phyloP scores from a whole-genome alignment of 805 yeast genomes.

The Jamesozyma jinghongensis region DNA sequence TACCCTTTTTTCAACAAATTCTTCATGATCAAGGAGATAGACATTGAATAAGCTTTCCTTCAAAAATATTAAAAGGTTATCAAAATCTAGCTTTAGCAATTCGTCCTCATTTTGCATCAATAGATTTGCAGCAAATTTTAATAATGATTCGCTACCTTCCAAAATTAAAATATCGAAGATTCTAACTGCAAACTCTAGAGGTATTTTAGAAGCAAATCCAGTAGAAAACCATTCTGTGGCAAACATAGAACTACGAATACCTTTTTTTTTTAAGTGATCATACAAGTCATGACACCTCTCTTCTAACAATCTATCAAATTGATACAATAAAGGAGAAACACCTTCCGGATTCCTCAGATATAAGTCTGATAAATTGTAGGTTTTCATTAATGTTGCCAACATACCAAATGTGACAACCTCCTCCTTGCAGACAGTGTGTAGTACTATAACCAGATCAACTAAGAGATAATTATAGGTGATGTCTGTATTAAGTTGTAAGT shows the following conservation, averaged over 20 bases:
- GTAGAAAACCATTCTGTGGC: conserved; percentile 96
- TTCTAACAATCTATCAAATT: conserved; percentile 81
- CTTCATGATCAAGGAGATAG: conserved; percentile 6
- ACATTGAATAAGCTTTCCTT: conserved; percentile 57
- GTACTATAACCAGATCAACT: conserved; percentile 80
- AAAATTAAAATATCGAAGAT: conserved; percentile 79
- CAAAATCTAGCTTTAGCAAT: conserved; percentile 58
- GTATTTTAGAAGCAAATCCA: conserved; percentile 82
- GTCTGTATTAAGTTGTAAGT: conserved; percentile 73
- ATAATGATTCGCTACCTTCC: conserved; percentile 78
- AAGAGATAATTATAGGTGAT: conserved; percentile 95
- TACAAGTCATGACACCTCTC: conserved; percentile 60
- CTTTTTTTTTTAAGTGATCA: conserved; percentile 72
- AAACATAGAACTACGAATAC: conserved; percentile 85
- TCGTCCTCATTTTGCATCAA: conserved; percentile 56
- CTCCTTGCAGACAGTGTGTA: conserved; percentile 46
- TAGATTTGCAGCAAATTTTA: conserved; percentile 71
- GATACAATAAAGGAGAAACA: conserved; percentile 67
- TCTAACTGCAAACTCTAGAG: conserved; percentile 69
- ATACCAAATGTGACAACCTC: conserved; percentile 79
- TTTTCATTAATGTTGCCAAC: conserved; percentile 70
- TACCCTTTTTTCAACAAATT: not conserved
- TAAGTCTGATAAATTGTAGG: conserved; percentile 62
- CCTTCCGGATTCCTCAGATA: conserved; percentile 89
- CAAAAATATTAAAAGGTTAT: conserved; percentile 61